These are phyloP conservation scores for Dittrichia graveolens DNA, from an alignment of 129 eudicot genomes.

Conservation along the genomic window DNA sequence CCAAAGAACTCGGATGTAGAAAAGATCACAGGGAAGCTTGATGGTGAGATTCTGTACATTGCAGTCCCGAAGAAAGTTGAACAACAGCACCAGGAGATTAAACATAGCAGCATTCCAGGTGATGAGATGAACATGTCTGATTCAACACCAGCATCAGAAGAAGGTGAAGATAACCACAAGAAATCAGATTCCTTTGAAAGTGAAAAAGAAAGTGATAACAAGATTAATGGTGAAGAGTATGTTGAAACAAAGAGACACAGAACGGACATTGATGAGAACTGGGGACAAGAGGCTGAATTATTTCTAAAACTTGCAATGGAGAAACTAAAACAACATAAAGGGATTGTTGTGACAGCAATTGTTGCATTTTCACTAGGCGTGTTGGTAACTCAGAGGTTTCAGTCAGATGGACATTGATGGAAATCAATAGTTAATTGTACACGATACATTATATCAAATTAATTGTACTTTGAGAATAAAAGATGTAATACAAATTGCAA, in stretches of 20 bases:
- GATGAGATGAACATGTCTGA: slow-evolving; percentile 16
- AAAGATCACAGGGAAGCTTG: slow-evolving; percentile 53
- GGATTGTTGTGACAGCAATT: slow-evolving; percentile 47
- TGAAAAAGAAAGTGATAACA: slow-evolving; percentile 23
- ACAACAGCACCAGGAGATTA: slow-evolving; percentile 20
- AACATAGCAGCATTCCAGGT: slow-evolving; percentile 19
- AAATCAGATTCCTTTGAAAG: slow-evolving; percentile 25
- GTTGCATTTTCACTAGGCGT: slow-evolving; percentile 68
- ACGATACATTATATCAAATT: neutral
- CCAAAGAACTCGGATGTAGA: slow-evolving; percentile 53
- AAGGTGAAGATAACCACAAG: slow-evolving; percentile 10
- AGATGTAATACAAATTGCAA: slow-evolving; percentile 20
- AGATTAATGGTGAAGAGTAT: neutral
- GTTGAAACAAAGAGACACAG: slow-evolving; percentile 22
- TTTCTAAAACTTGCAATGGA: slow-evolving; percentile 33
- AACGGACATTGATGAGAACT: slow-evolving; percentile 9
- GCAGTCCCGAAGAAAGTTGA: slow-evolving; percentile 43
- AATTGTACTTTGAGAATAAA: slow-evolving; percentile 3
- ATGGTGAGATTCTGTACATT: slow-evolving; percentile 50
- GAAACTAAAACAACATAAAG: slow-evolving; percentile 47
- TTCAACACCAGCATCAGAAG: slow-evolving; percentile 19
- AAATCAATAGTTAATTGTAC: slow-evolving; percentile 11
- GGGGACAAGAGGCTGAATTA: slow-evolving; percentile 36
- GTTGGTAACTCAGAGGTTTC: slow-evolving; percentile 52
- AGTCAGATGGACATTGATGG: slow-evolving; percentile 35